Evolutionary conservation across 305 asterid species (phyloP).

Genomic region (Salvia sclarea): DNA sequence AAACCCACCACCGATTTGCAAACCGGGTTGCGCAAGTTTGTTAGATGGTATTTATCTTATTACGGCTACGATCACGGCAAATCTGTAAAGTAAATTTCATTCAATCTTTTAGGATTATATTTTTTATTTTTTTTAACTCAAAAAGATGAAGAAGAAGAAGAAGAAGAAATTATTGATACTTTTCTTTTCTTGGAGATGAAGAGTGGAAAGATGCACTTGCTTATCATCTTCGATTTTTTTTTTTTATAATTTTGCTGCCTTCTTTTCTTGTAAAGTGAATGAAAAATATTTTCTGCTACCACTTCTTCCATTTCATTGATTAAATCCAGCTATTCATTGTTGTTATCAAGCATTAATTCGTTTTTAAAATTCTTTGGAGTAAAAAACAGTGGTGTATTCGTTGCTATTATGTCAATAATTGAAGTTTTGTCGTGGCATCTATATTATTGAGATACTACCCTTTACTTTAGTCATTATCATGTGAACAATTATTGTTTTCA

Average conservation of each 20-base stretch:
- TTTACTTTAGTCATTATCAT: constrained; percentile 24
- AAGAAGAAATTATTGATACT: constrained; percentile 19
- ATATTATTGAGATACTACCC: constrained; percentile 12
- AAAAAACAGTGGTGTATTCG: background rate
- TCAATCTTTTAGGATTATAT: constrained; percentile 9
- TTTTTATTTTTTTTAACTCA: constrained; percentile 8
- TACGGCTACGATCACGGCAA: constrained; percentile 50
- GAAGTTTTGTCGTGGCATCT: constrained; percentile 21
- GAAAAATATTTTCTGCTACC: background rate
- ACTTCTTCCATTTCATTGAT: background rate
- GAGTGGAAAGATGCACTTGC: constrained; percentile 21
- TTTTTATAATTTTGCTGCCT: constrained; percentile 8
- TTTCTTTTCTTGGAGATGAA: constrained; percentile 32
- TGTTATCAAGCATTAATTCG: background rate
- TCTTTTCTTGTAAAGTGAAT: constrained; percentile 24
- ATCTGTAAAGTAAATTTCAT: constrained; percentile 38
- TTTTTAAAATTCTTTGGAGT: background rate
- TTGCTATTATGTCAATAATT: background rate
- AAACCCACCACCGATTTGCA: constrained; percentile 59
- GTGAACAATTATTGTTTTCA: background rate
- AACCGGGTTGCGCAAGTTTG: constrained; percentile 59
- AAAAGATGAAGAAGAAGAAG: background rate
- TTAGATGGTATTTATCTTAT: constrained; percentile 57
- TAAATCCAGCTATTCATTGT: background rate
- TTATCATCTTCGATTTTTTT: constrained; percentile 25